phyloP scores from a whole-genome alignment of 495 filamentous ascomycete species.

The Staphylotrichum longicolle region DNA sequence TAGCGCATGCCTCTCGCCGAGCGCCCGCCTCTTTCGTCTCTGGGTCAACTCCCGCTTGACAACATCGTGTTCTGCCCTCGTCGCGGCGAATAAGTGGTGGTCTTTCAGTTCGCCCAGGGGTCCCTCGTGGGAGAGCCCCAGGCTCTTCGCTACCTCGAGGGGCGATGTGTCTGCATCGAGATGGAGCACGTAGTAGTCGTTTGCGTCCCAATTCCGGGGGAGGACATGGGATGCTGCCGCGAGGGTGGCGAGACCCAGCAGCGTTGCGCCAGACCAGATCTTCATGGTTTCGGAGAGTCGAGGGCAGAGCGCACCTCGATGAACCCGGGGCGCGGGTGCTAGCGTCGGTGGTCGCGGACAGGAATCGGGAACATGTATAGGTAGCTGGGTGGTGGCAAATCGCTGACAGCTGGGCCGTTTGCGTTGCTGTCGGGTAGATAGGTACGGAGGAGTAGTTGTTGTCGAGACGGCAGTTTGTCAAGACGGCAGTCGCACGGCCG shows the following conservation, averaged over 20 bases:
- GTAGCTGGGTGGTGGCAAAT: not conserved
- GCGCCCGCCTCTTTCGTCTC: conserved; percentile 57
- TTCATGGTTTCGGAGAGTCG: conserved; percentile 40
- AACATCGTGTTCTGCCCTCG: conserved; percentile 61
- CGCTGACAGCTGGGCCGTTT: not conserved
- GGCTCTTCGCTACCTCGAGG: conserved; percentile 62
- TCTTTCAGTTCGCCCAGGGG: conserved; percentile 72
- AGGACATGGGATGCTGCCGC: conserved; percentile 39
- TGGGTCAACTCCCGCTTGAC: conserved; percentile 58
- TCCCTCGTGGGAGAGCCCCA: conserved; percentile 83
- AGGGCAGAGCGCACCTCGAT: conserved; percentile 21
- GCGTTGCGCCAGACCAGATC: conserved; percentile 30
- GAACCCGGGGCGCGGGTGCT: conserved; percentile 9
- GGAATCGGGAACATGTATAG: conserved; percentile 8
- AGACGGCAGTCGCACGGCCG: not conserved
- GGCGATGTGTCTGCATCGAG: conserved; percentile 66
- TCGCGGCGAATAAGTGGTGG: conserved; percentile 82
- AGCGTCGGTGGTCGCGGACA: conserved; percentile 1
- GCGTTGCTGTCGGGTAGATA: not conserved
- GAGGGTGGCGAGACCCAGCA: conserved; percentile 45
- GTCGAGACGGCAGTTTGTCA: not conserved
- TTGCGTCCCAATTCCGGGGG: conserved; percentile 59
- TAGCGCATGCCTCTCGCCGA: conserved; percentile 55
- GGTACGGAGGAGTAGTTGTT: too few species aligned
- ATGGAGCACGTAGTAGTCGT: conserved; percentile 90